Base-by-base conservation (phyloP, 257 asterid genomes). In the Penstemon barbatus region DNA sequence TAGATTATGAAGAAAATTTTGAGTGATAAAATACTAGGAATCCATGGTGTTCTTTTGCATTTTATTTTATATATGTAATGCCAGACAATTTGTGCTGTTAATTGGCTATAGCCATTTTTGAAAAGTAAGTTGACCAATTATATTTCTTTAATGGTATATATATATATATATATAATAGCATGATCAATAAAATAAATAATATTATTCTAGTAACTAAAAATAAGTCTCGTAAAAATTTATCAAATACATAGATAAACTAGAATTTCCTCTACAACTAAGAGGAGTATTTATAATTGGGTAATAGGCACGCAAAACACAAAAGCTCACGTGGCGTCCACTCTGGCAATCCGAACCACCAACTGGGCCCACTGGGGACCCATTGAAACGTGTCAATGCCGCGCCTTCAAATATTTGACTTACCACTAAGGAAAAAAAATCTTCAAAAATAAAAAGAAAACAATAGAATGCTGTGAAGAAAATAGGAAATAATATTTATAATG, bases 231-330 rank as follows among this genome's bases (percentile, higher is more conserved):
- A 12, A 12, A 56, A 3, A 0, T 33, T 37, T 3, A 57, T 12
- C 12, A 8, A 64, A 15, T 5, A 59, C 8, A 8, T 25, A 41
- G 48, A 41, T 3, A 6, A 15, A 12, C 18, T 2, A 4, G 7
- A 41, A 15, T 61, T 7, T 13, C 43, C 18, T 55, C 18, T 59
- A 36, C 10, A 8, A 10, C 43, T 45, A 0, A 38, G 25, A 12
- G 6, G 10, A 58, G n/a, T 41, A 42, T 25, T 25, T 25, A 25
- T 25, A 25, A 57, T 82, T 38, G 92, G 84, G 86, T 86, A 70
- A 80, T 69, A 44, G 42, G 61, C 89, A 86, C 80, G 94, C 91
- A 86, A 89, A 78, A 88, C 76, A 76, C 69, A 41, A n/a, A 42
- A 13, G 61, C 53, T 37, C 19, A 81, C 76, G 90, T 88, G 85